Evolutionary conservation across 306 rosid genomes (phyloP).

Genomic region (Acmispon strigosus): DNA sequence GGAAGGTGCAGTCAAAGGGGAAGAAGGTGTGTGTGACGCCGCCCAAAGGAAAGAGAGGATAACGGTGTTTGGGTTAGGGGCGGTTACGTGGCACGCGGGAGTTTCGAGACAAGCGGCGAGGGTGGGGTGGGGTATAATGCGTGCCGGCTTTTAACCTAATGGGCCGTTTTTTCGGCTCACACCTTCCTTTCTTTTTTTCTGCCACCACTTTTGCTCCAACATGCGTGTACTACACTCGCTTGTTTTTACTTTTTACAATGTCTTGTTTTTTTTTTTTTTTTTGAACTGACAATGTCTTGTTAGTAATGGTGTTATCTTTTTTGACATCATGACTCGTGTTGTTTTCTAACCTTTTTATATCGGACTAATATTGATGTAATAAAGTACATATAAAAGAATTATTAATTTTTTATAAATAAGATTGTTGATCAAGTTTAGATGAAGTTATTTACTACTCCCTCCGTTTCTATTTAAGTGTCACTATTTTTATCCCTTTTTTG

Average conservation of each 20-base stretch:
- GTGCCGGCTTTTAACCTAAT: constrained; percentile 45
- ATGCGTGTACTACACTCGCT: background rate
- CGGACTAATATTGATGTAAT: too few species aligned
- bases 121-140: constrained; percentile 22
- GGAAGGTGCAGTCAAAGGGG: constrained; percentile 28
- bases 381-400: too few species aligned
- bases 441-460: too few species aligned
- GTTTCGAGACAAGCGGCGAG: constrained; percentile 45
- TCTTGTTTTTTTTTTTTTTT: too few species aligned
- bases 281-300: background rate
- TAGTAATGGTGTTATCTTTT: background rate
- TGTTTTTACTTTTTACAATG: background rate
- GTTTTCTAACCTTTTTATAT: too few species aligned
- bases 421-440: too few species aligned
- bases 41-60: constrained; percentile 28
- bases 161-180: constrained; percentile 30
- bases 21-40: constrained; percentile 31
- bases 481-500: too few species aligned
- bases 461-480: too few species aligned
- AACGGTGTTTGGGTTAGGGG: constrained; percentile 2
- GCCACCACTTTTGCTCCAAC: background rate
- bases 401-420: too few species aligned
- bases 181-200: background rate
- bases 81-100: constrained; percentile 46
- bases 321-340: too few species aligned